Percentiles rank a stretch among this genome's conserved stretches.
phyloP scores from a whole-genome alignment of 2,329 filamentous ascomycete genomes.

The Chrysoporthe puriensis region DNA sequence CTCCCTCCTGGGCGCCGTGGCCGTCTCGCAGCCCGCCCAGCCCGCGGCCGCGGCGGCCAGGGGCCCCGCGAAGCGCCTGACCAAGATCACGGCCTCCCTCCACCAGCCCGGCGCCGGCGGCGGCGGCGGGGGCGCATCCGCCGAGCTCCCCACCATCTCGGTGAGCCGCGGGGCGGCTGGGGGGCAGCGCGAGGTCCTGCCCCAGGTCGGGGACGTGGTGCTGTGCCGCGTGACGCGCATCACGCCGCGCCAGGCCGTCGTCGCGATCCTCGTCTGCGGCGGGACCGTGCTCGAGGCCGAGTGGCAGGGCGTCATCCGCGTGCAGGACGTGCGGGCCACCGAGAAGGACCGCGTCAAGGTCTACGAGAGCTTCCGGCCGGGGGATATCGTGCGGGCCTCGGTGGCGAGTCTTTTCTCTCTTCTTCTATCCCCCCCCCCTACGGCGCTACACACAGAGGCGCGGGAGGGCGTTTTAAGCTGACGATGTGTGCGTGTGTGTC shows the following conservation, averaged over 20 bases:
- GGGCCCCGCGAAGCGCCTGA: conserved; percentile 61
- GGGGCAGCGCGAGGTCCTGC: conserved; percentile 72
- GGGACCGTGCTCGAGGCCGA: conserved; percentile 73
- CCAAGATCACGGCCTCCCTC: conserved; percentile 51
- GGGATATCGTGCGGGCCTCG: conserved; percentile 85
- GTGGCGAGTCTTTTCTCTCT: conserved; percentile 63
- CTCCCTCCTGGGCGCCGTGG: conserved; percentile 77
- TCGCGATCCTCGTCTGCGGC: conserved; percentile 83
- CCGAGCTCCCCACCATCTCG: conserved; percentile 57
- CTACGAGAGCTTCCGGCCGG: conserved; percentile 87
- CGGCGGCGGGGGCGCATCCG: conserved; percentile 33
- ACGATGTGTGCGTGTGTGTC: not conserved
- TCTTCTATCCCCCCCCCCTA: too few relatives aligned
- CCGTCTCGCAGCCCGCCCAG: conserved; percentile 51
- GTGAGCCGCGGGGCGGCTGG: conserved; percentile 48
- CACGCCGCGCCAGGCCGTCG: conserved; percentile 80
- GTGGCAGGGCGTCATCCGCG: conserved; percentile 82
- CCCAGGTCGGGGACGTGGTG: conserved; percentile 78
- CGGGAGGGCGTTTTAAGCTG: not conserved
- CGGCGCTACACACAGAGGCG: too few relatives aligned
- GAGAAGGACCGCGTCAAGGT: conserved; percentile 96
- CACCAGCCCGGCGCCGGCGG: conserved; percentile 37
- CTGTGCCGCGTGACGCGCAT: conserved; percentile 86
- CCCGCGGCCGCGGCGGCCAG: conserved; percentile 30
- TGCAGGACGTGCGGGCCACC: conserved; percentile 90